Evolutionary conservation across 805 yeast species (phyloP), one percentile per base, ranked within the genome.

Genomic region (Myxozyma kluyveri): DNA sequence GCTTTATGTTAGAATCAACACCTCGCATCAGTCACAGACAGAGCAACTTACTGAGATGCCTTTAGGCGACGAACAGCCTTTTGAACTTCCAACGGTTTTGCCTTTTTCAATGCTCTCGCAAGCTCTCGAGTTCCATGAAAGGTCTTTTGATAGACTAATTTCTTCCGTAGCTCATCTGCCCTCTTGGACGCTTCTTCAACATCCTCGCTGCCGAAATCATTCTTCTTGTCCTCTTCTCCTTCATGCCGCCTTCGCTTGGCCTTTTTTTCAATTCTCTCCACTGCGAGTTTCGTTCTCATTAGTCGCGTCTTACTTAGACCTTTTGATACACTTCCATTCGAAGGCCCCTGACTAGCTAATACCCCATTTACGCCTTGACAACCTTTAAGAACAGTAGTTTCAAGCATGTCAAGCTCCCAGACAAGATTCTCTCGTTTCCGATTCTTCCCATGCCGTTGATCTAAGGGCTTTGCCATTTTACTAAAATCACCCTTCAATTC

Each of bases 371-470:
- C 44, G 5, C 67, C 63, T 56, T 59, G 12, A 9, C 12, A 9
- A 29, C 14, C 14, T 14, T 29, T 29, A 9, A 29, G 14, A 29
- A 29, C 33, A 9, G 33, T 67, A 18, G 71, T 61, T 56, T 70
- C 67, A 4, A 71, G 63, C 29, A 70, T 40, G 50, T 72, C 74
- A 38, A 71, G 60, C 56, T 69, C 63, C 65, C 70, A 71, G 27
- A 64, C 47, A 44, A 67, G 60, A 51, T 70, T 70, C 42, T 68
- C 67, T 47, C 61, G 54, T 36, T 58, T 58, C 18, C 60, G 54
- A 21, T 59, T 59, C 9, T 45, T 54, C 36, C n/a, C n/a, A n/a
- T n/a, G n/a, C n/a, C n/a, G n/a, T n/a, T n/a, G n/a, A n/a, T n/a
- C n/a, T n/a, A n/a, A n/a, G n/a, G n/a, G n/a, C n/a, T n/a, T n/a